Evolutionary conservation across 129 eudicot species (phyloP).

Genomic region (Centrapalus pauciflorus): DNA sequence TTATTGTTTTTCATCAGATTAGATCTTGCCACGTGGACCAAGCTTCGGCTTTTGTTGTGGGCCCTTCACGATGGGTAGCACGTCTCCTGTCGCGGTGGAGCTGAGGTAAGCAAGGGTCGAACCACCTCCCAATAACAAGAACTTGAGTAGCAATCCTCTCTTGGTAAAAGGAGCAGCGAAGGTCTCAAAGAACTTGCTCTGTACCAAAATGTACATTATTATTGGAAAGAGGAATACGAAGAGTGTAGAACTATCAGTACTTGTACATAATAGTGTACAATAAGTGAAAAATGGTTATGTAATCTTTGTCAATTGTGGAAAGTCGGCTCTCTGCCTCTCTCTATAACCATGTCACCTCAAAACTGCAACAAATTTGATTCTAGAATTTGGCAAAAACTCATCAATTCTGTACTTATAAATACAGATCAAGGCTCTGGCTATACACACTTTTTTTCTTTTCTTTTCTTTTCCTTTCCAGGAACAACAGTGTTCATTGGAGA

Average conservation of each 20-base stretch:
- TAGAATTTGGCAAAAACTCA: no score
- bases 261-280: constrained; percentile 8
- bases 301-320: constrained; percentile 1
- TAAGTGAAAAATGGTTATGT: constrained; percentile 12
- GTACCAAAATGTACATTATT: constrained; percentile 18
- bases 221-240: background rate
- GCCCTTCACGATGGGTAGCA: constrained; percentile 87
- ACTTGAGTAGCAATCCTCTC: constrained; percentile 97
- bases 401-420: no score
- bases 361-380: background rate
- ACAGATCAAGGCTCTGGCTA: no score
- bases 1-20: constrained; percentile 23
- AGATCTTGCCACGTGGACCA: constrained; percentile 97
- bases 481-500: no score
- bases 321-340: no score
- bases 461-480: no score
- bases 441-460: no score
- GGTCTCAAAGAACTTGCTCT: constrained; percentile 99
- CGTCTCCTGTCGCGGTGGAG: constrained; percentile 73
- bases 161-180: constrained; percentile 99
- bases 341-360: no score
- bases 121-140: constrained; percentile 94
- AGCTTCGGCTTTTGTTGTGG: constrained; percentile 94
- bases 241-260: constrained; percentile 6
- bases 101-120: constrained; percentile 85